Evolutionary conservation across 208 protist genomes (phyloP).

Genomic region (Phytomonas serpens): DNA sequence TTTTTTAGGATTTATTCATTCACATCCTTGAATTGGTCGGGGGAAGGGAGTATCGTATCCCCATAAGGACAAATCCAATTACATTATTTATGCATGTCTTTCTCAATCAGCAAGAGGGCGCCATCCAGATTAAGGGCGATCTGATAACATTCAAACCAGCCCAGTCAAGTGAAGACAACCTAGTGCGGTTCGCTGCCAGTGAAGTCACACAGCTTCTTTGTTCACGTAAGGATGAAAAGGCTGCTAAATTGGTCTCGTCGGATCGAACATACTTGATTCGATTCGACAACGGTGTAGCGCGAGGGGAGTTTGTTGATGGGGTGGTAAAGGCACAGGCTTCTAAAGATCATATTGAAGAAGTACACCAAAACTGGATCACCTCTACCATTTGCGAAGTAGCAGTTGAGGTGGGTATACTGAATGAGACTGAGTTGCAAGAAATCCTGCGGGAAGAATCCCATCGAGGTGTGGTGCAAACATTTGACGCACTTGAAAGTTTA

Average conservation of each 20-base stretch:
- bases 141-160: conserved; percentile 22
- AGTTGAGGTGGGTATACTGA: conserved; percentile 59
- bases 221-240: conserved; percentile 40
- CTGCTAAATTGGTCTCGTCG: conserved; percentile 35
- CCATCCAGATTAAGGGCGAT: conserved; percentile 33
- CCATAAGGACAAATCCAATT: not conserved
- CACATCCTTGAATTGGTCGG: not conserved
- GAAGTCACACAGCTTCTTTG: conserved; percentile 60
- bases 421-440: conserved; percentile 27
- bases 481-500: conserved; percentile 67
- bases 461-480: conserved; percentile 61
- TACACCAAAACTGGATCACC: conserved; percentile 40
- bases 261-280: conserved; percentile 23
- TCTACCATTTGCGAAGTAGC: conserved; percentile 52
- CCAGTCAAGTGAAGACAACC: not conserved
- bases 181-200: conserved; percentile 16
- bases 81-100: conserved; percentile 32
- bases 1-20: not conserved
- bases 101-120: conserved; percentile 34
- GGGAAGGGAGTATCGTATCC: not conserved
- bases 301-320: not conserved
- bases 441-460: conserved; percentile 43
- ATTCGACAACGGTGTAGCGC: conserved; percentile 17
- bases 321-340: conserved; percentile 13
- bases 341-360: not conserved